These are phyloP conservation scores for Dactylellina leptospora DNA, from an alignment of 2,329 filamentous ascomycete species.

Conservation along the genomic window DNA sequence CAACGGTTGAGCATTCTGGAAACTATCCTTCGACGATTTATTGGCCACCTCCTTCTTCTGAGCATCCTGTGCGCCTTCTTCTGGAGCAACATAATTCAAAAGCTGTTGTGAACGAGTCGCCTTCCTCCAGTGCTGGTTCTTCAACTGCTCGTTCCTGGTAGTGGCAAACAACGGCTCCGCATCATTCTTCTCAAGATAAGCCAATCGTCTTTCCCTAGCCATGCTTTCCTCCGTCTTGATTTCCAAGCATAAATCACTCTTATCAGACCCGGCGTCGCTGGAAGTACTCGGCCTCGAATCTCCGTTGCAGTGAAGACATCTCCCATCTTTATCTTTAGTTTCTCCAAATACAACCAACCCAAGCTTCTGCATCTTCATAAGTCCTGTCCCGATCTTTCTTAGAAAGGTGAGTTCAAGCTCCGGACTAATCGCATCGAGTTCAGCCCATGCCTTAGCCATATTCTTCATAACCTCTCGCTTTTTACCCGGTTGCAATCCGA, in stretches of 20 bases:
- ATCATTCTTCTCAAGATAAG: conserved; percentile 20
- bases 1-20: background rate
- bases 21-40: background rate
- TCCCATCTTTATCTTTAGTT: background rate
- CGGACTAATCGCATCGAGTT: conserved; percentile 32
- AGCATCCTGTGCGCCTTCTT: background rate
- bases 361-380: conserved; percentile 11
- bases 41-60: background rate
- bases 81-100: background rate
- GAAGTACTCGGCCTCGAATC: background rate
- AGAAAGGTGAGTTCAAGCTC: conserved; percentile 37
- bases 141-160: conserved; percentile 36
- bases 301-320: background rate
- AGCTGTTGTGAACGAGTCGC: conserved; percentile 9
- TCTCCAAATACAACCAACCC: conserved; percentile 10
- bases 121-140: conserved; percentile 40
- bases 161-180: conserved; percentile 36
- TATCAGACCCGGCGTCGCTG: background rate
- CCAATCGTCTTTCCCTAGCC: conserved; percentile 16
- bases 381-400: conserved; percentile 14
- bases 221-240: conserved; percentile 6
- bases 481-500: conserved; percentile 14
- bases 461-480: conserved; percentile 26
- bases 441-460: conserved; percentile 27
- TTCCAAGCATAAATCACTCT: background rate